Evolutionary conservation across 176 grass and related monocot genomes (phyloP).

Genomic region (Triticum aestivum): IWGSC_CS_RefSeq_v2.1 NC_057795.1:465810613-465811112

Average conservation of each 20-base stretch:
- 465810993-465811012: not conserved
- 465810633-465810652: not conserved
- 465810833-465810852: conserved; percentile 97
- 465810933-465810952: not conserved
- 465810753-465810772: conserved; percentile 30
- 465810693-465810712: conserved; percentile 7
- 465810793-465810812: conserved; percentile 92
- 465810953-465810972: not conserved
- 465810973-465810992: not conserved
- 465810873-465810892: conserved; percentile 21
- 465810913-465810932: not conserved
- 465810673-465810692: conserved; percentile 10
- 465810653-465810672: not conserved
- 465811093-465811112: not conserved
- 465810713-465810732: not conserved
- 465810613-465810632: not conserved
- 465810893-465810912: not conserved
- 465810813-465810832: conserved; percentile 68
- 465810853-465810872: conserved; percentile 74
- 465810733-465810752: conserved; percentile 28
- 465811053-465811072: not conserved
- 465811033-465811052: not conserved
- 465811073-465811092: not conserved
- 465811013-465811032: not conserved
- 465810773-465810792: conserved; percentile 98